Percentiles rank a stretch among this genome's conserved stretches.
Conservation (phyloP, 441 rosid species). For the Erysimum pusillum region DNA sequence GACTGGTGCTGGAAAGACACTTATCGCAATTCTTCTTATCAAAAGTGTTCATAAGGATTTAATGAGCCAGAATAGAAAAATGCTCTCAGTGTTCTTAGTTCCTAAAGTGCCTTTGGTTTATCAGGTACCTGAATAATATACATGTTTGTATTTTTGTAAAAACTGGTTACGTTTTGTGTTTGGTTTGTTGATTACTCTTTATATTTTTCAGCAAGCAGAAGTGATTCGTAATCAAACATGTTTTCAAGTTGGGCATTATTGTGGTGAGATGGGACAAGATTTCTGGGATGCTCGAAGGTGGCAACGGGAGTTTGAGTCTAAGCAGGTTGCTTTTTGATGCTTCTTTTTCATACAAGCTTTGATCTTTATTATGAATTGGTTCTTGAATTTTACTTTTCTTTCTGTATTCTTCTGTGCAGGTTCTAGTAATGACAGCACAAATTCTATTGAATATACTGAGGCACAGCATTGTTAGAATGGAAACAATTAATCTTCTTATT, state of each 20-base stretch:
- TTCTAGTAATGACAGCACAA: conserved; percentile 98
- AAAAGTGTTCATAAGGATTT: conserved; percentile 75
- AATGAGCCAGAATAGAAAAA: conserved; percentile 72
- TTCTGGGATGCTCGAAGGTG: conserved; percentile 98
- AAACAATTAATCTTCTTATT: conserved; percentile 85
- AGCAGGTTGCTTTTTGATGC: conserved; percentile 67
- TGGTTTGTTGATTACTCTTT: conserved; percentile 31
- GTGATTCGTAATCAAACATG: conserved; percentile 87
- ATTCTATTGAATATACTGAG: conserved; percentile 94
- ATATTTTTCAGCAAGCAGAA: conserved; percentile 87
- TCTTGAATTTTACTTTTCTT: background rate
- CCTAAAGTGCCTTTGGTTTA: conserved; percentile 99
- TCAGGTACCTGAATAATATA: conserved; percentile 67
- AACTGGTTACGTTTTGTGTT: conserved; percentile 19
- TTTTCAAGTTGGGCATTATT: conserved; percentile 88
- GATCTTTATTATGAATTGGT: background rate
- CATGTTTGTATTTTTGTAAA: conserved; percentile 8
- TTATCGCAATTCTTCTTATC: conserved; percentile 92
- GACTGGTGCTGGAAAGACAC: conserved; percentile 99
- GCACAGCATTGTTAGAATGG: conserved; percentile 98
- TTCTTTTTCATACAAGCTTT: background rate
- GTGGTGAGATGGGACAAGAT: conserved; percentile 99
- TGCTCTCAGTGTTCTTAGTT: conserved; percentile 96
- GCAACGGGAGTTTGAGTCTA: conserved; percentile 96
- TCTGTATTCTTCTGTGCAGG: conserved; percentile 53